These are phyloP conservation scores for Botryotinia convoluta DNA, from an alignment of 2,329 filamentous ascomycete species.

Conservation along the genomic window DNA sequence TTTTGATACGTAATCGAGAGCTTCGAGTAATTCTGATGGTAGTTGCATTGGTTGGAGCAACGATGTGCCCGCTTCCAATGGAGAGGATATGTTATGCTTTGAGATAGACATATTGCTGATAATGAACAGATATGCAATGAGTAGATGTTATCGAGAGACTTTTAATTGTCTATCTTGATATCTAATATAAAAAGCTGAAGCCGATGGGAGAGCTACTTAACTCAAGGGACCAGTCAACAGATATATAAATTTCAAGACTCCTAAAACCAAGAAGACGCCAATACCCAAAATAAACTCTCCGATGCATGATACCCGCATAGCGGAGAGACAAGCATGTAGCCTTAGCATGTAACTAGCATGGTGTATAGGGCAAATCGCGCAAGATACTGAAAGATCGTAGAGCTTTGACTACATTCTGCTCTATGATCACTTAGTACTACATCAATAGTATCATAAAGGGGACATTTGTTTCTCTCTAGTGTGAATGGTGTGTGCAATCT, in stretches of 20 bases:
- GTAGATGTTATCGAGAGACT: neutral
- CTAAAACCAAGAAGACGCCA: neutral
- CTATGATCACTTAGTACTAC: neutral
- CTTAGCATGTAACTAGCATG: neutral
- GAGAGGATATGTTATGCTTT: slow-evolving; percentile 59
- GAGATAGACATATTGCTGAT: slow-evolving; percentile 32
- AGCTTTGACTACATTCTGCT: neutral
- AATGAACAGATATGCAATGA: neutral
- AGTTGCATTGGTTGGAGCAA: slow-evolving; percentile 57
- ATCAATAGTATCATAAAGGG: neutral
- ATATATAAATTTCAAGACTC: slow-evolving; percentile 7
- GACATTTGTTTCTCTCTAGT: neutral
- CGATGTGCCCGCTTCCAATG: slow-evolving; percentile 60
- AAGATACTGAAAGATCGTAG: neutral
- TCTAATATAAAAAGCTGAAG: neutral
- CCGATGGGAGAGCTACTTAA: neutral
- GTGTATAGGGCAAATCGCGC: neutral
- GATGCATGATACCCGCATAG: slow-evolving; percentile 2
- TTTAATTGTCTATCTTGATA: neutral
- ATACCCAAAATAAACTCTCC: slow-evolving; percentile 16
- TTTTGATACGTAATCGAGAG: slow-evolving; percentile 57
- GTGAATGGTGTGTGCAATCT: neutral
- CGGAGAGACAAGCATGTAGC: neutral
- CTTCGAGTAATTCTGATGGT: slow-evolving; percentile 52
- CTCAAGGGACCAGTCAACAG: neutral